Evolutionary conservation across 768 basidiomycete species (phyloP).

Genomic region (Termitomyces sp.): DNA sequence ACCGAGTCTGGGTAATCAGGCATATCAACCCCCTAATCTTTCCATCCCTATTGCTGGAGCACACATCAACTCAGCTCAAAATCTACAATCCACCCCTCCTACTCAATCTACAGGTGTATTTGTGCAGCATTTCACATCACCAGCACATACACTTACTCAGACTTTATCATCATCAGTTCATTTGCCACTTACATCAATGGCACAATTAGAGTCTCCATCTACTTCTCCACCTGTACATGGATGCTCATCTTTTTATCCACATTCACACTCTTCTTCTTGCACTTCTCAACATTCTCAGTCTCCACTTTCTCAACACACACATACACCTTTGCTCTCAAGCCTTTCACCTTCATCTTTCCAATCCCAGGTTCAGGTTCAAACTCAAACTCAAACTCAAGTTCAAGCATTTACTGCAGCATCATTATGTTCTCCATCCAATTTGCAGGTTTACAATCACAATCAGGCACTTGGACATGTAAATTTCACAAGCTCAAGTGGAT

Average conservation of each 20-base stretch:
- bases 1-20: not conserved
- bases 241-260: not conserved
- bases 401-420: not conserved
- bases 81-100: not conserved
- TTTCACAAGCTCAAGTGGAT: not conserved
- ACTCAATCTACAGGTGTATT: not conserved
- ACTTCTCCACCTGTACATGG: not conserved
- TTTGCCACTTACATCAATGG: constrained; percentile 1
- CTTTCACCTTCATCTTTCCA: not conserved
- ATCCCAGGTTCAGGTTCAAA: not conserved
- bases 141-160: not conserved
- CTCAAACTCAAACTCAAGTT: not conserved
- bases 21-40: not conserved
- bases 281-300: not conserved
- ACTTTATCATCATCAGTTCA: not conserved
- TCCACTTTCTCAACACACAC: not conserved
- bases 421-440: not conserved
- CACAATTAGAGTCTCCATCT: not conserved
- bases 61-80: not conserved
- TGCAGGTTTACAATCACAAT: not conserved
- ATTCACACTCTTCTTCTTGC: not conserved
- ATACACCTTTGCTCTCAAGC: not conserved
- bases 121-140: not conserved
- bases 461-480: not conserved
- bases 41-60: not conserved